A percentile compares a stretch with the other conserved stretches of the same genome.
phyloP scores from a whole-genome alignment of 1,284 basidiomycete species.

The Vanrija humicola region DNA sequence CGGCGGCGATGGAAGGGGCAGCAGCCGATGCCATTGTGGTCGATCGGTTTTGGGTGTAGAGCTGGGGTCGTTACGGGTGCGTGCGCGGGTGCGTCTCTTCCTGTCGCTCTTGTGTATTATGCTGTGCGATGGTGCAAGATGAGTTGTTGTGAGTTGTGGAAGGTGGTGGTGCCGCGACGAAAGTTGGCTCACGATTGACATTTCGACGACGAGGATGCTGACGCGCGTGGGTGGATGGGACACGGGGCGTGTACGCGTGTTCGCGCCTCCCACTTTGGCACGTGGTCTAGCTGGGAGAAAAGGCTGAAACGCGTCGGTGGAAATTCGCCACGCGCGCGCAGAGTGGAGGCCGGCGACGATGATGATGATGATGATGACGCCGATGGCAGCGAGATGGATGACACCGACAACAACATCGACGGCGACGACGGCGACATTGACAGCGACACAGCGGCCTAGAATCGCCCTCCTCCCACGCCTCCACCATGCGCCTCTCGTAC shows the following conservation, averaged over 20 bases:
- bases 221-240: no score
- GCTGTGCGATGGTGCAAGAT: background rate
- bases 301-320: no score
- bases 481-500: slow-evolving; percentile 7
- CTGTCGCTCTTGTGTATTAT: background rate
- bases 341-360: no score
- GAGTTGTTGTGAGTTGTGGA: slow-evolving; percentile 3
- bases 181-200: slow-evolving; percentile 1
- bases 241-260: no score
- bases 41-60: background rate
- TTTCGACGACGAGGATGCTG: no score
- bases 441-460: background rate
- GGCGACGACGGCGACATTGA: background rate
- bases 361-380: no score
- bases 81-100: background rate
- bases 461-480: no score
- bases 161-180: slow-evolving; percentile 18
- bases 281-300: no score
- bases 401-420: background rate
- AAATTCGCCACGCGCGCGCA: no score
- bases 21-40: slow-evolving; percentile 27
- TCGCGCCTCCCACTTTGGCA: no score
- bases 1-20: slow-evolving; percentile 14
- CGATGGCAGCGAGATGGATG: no score
- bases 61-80: background rate